Evolutionary conservation across 164 flowering plant genomes (phyloP).

Genomic region (Taxillus chinensis): DNA sequence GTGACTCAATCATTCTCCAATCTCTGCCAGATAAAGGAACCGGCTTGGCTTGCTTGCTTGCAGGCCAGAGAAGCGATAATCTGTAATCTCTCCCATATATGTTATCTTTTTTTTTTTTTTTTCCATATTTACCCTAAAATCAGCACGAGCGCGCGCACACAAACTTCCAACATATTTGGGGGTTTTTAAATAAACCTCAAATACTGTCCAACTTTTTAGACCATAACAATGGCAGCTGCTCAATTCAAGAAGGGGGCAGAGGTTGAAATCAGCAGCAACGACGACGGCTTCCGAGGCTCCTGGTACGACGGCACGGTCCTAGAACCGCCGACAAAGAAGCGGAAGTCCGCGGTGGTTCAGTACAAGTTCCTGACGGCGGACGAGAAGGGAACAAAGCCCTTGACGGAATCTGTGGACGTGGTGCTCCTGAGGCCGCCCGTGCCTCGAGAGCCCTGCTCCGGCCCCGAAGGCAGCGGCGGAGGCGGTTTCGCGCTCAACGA

Average conservation of each 20-base stretch:
- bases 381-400: constrained; percentile 9
- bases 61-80: no score
- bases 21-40: no score
- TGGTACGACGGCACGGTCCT: constrained; percentile 32
- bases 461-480: no score
- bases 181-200: no score
- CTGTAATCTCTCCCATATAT: no score
- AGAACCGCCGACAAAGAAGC: constrained; percentile 5
- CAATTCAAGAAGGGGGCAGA: constrained; percentile 13
- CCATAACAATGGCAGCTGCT: background rate
- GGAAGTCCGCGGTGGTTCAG: constrained; percentile 19
- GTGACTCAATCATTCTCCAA: no score
- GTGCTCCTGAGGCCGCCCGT: constrained; percentile 28
- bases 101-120: no score
- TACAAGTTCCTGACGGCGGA: constrained; percentile 24
- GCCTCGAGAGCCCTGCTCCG: constrained; percentile 16
- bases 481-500: constrained; percentile 21
- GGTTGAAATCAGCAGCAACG: constrained; percentile 36
- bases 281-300: constrained; percentile 36
- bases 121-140: no score
- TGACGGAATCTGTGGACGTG: constrained; percentile 20
- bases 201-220: no score
- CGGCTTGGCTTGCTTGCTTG: no score
- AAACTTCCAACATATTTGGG: no score
- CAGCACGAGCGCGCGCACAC: no score